A percentile compares a stretch with the other conserved stretches of the same genome.
phyloP scores from a whole-genome alignment of 371 early-diverging fungal species.

The Umbelopsis sp. region DNA sequence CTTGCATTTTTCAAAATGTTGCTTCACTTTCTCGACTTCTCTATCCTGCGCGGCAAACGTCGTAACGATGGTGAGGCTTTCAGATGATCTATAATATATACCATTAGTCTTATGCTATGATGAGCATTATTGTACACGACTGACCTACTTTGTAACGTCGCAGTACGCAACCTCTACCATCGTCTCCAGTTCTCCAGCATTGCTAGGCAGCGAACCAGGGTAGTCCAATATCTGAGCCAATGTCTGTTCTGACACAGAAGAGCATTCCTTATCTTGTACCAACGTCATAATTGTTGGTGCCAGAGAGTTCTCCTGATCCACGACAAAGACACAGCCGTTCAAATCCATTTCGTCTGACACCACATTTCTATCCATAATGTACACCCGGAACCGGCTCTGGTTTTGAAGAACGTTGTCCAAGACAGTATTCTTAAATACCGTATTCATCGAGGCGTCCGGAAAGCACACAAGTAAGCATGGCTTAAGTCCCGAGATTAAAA shows the following conservation, averaged over 20 bases:
- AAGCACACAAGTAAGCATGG: constrained; percentile 61
- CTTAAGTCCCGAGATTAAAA: constrained; percentile 62
- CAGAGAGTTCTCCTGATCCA: constrained; percentile 28
- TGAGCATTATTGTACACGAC: background rate
- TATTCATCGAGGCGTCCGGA: constrained; percentile 33
- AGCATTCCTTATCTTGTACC: constrained; percentile 19
- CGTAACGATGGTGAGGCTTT: constrained; percentile 27
- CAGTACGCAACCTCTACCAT: constrained; percentile 64
- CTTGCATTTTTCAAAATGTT: constrained; percentile 32
- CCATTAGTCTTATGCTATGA: background rate
- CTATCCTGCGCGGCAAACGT: constrained; percentile 35
- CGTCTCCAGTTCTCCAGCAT: constrained; percentile 36
- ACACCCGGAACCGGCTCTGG: constrained; percentile 17
- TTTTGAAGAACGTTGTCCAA: constrained; percentile 44
- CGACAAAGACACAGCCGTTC: constrained; percentile 28
- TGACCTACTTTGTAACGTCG: constrained; percentile 37
- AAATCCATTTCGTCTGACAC: constrained; percentile 28
- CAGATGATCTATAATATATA: background rate
- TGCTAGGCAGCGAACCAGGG: constrained; percentile 60
- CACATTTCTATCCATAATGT: constrained; percentile 12
- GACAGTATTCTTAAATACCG: constrained; percentile 37
- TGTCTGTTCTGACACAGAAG: constrained; percentile 39
- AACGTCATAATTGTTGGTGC: constrained; percentile 9
- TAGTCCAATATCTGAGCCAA: constrained; percentile 60
- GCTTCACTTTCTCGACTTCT: constrained; percentile 23